These are phyloP conservation scores for Kazachstania viticola DNA, from an alignment of 805 yeast species.

Conservation along the genomic window DNA sequence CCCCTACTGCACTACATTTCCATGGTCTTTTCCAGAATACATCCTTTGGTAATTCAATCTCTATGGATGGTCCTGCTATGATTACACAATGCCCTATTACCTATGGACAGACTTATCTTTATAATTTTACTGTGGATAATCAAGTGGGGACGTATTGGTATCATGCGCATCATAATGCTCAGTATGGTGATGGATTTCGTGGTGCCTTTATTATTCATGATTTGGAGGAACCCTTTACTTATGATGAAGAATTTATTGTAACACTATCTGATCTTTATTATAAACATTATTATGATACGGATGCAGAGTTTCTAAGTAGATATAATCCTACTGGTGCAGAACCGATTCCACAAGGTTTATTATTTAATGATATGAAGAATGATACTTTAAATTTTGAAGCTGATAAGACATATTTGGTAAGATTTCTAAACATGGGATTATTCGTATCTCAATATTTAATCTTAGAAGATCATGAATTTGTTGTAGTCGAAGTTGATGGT, in stretches of 20 bases:
- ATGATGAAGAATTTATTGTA: slow-evolving; percentile 50
- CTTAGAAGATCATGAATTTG: slow-evolving; percentile 60
- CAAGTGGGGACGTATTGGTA: slow-evolving; percentile 80
- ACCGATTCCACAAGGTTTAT: slow-evolving; percentile 58
- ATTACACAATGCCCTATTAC: slow-evolving; percentile 74
- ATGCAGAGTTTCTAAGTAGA: slow-evolving; percentile 40
- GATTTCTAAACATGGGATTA: slow-evolving; percentile 57
- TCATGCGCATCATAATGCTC: slow-evolving; percentile 69
- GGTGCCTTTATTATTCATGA: slow-evolving; percentile 60
- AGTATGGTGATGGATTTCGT: slow-evolving; percentile 69
- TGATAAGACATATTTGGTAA: slow-evolving; percentile 49
- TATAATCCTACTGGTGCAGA: slow-evolving; percentile 81
- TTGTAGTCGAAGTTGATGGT: slow-evolving; percentile 69
- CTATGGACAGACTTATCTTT: slow-evolving; percentile 52
- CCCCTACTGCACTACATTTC: slow-evolving; percentile 56
- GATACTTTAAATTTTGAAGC: slow-evolving; percentile 44
- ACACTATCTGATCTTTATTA: slow-evolving; percentile 59
- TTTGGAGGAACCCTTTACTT: slow-evolving; percentile 39
- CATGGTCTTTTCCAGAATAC: slow-evolving; percentile 68
- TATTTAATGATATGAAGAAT: slow-evolving; percentile 56
- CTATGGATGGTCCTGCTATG: slow-evolving; percentile 74
- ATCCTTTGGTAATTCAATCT: slow-evolving; percentile 28
- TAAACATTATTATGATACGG: slow-evolving; percentile 35
- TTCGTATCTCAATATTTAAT: slow-evolving; percentile 63
- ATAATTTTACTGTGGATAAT: slow-evolving; percentile 56